phyloP scores from a whole-genome alignment of 768 basidiomycete genomes.

The Austroboletus eburneus region DNA sequence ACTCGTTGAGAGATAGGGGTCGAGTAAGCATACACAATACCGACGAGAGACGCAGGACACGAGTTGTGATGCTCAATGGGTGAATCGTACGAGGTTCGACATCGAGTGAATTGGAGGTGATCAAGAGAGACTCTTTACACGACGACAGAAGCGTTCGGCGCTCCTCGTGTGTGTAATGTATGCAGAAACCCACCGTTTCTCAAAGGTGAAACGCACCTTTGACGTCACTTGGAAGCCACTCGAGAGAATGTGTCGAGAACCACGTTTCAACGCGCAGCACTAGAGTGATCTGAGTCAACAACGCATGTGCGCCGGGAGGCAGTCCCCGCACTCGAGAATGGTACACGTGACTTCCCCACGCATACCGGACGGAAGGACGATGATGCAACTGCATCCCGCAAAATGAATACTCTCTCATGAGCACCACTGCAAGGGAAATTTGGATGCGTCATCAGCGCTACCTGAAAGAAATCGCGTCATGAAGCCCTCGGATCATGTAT shows the following conservation, averaged over 20 bases:
- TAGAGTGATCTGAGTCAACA: not conserved
- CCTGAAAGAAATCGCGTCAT: constrained; percentile 5
- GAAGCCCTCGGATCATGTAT: constrained; percentile 20
- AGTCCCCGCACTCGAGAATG: not conserved
- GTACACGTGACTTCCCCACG: not conserved
- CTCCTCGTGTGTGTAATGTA: no score
- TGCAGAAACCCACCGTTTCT: no score
- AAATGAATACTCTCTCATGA: no score
- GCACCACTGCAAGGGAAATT: not conserved
- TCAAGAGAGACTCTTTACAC: not conserved
- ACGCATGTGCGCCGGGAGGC: not conserved
- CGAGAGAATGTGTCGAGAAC: not conserved
- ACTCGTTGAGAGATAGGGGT: no score
- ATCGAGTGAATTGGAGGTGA: not conserved
- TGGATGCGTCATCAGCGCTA: not conserved
- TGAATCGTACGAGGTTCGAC: constrained; percentile 3
- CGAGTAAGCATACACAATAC: no score
- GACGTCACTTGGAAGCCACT: not conserved
- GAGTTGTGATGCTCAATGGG: not conserved
- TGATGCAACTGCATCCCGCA: not conserved
- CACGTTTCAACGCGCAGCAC: not conserved
- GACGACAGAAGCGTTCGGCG: constrained; percentile 7
- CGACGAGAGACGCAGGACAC: no score
- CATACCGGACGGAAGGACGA: not conserved
- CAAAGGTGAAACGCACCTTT: not conserved